A percentile compares a stretch with the other conserved stretches of the same genome.
Evolutionary conservation across 2,329 filamentous ascomycete species (phyloP).

Genomic region (Aspergillus sp.): DNA sequence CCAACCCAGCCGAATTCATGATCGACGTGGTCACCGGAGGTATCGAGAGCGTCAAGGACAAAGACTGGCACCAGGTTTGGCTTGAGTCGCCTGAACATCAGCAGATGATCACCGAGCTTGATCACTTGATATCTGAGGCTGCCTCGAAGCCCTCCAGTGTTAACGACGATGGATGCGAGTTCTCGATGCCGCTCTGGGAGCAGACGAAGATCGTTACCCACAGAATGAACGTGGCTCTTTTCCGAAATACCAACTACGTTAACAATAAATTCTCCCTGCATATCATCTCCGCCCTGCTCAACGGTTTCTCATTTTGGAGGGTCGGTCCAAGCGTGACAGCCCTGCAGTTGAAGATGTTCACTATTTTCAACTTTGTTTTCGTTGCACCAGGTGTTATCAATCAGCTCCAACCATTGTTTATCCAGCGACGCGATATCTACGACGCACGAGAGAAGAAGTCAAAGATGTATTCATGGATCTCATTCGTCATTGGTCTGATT

Average conservation of each 20-base stretch:
- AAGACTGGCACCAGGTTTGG: neutral
- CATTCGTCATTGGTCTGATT: neutral
- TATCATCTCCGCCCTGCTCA: neutral
- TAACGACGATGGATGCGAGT: slow-evolving; percentile 1
- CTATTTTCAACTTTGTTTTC: neutral
- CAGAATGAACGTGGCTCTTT: neutral
- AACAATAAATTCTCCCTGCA: neutral
- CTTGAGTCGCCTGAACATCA: neutral
- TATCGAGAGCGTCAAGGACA: neutral
- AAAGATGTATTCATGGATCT: neutral
- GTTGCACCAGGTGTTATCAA: neutral
- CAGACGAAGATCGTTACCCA: neutral
- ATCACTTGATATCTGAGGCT: neutral
- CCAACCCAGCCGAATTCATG: slow-evolving; percentile 74
- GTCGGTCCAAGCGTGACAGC: neutral
- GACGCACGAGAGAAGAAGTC: neutral
- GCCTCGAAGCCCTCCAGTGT: neutral
- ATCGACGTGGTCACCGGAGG: slow-evolving; percentile 44
- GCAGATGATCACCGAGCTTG: neutral
- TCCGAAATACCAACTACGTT: neutral
- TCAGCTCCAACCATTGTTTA: neutral
- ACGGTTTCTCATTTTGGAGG: neutral
- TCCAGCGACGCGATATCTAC: neutral
- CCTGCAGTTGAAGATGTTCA: neutral
- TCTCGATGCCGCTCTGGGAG: neutral